A percentile compares a stretch with the other conserved stretches of the same genome.
phyloP scores from a whole-genome alignment of 495 filamentous ascomycete genomes.

The Polyplosphaeria fusca region DNA sequence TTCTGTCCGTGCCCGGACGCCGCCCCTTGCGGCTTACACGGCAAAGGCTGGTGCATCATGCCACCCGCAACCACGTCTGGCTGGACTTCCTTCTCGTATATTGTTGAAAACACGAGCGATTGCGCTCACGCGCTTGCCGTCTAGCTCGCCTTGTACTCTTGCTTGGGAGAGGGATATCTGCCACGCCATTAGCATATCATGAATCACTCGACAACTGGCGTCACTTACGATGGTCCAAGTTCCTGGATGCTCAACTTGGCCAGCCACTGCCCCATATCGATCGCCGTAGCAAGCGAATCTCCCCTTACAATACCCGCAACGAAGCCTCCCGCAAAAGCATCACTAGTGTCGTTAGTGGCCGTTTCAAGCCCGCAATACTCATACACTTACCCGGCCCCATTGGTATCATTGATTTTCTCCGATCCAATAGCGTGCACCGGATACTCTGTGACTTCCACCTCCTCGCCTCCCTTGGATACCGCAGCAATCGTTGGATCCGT shows the following conservation, averaged over 20 bases:
- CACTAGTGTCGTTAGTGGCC: slow-evolving; percentile 47
- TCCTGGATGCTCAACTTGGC: slow-evolving; percentile 89
- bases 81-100: slow-evolving; percentile 14
- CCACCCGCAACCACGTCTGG: no score
- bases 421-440: slow-evolving; percentile 72
- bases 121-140: background rate
- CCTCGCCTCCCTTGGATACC: slow-evolving; percentile 54
- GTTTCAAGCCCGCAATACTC: background rate
- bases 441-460: slow-evolving; percentile 69
- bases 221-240: slow-evolving; percentile 80
- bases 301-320: slow-evolving; percentile 82
- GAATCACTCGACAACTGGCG: slow-evolving; percentile 39
- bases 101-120: slow-evolving; percentile 35
- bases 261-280: slow-evolving; percentile 95
- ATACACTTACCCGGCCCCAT: slow-evolving; percentile 73
- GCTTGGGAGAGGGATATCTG: slow-evolving; percentile 81
- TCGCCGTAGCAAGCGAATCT: slow-evolving; percentile 66
- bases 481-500: slow-evolving; percentile 84
- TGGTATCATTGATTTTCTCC: slow-evolving; percentile 86
- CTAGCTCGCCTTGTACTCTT: slow-evolving; percentile 57
- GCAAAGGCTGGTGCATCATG: no score
- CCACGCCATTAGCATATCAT: background rate
- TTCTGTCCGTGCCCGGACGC: no score
- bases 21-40: no score
- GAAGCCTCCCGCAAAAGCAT: slow-evolving; percentile 96